A percentile compares a stretch with the other conserved stretches of the same genome.
These are phyloP conservation scores for Hydnum rufescens DNA, from an alignment of 768 basidiomycete species.

Conservation along the genomic window DNA sequence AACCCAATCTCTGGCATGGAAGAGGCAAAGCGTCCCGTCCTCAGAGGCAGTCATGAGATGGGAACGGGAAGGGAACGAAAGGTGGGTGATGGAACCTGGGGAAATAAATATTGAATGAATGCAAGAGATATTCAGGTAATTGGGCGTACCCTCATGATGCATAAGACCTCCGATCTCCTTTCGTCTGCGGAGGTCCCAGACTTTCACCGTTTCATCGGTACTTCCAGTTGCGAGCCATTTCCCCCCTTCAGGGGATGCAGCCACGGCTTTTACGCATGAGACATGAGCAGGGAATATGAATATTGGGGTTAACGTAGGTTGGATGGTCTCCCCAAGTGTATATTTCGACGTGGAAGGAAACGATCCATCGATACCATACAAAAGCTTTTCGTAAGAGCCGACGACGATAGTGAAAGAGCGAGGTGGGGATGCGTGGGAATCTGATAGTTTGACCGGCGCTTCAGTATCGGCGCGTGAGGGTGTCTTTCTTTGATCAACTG, in stretches of 20 bases:
- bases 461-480: no score
- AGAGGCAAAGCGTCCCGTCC: conserved; percentile 78
- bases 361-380: conserved; percentile 72
- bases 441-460: no score
- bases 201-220: conserved; percentile 89
- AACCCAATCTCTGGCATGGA: conserved; percentile 86
- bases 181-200: conserved; percentile 81
- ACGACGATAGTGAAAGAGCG: conserved; percentile 65
- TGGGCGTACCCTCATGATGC: conserved; percentile 67
- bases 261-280: conserved; percentile 77
- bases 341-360: conserved; percentile 6
- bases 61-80: conserved; percentile 71
- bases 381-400: conserved; percentile 89
- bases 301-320: conserved; percentile 53
- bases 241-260: conserved; percentile 71
- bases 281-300: conserved; percentile 98
- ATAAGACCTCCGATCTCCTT: conserved; percentile 91
- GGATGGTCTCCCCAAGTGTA: conserved; percentile 12
- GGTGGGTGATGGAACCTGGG: conserved; percentile 76
- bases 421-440: conserved; percentile 34
- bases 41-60: conserved; percentile 84
- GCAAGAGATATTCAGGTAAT: not conserved
- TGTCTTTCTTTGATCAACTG: no score
- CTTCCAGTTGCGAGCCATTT: conserved; percentile 95
- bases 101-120: not conserved